Conservation (phyloP, 2,329 filamentous ascomycete species). For the Pseudomassariella vexata region DNA sequence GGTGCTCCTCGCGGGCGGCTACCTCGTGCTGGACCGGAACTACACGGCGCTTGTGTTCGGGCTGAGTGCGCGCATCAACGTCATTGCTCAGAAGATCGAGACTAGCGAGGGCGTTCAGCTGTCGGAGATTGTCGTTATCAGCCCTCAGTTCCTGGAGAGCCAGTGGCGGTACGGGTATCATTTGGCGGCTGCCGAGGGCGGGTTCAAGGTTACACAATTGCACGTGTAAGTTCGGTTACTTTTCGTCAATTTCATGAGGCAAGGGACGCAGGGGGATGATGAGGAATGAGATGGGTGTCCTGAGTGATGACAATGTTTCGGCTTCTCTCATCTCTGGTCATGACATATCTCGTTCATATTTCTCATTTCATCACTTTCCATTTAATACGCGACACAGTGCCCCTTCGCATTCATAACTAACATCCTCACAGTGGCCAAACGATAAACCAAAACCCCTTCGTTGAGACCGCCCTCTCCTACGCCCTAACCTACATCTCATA, state of each 20-base stretch:
- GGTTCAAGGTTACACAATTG: constrained; percentile 74
- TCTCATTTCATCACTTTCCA: too few species aligned
- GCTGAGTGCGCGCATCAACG: constrained; percentile 62
- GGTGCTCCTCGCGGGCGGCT: constrained; percentile 89
- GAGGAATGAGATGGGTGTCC: too few species aligned
- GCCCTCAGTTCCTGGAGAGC: constrained; percentile 84
- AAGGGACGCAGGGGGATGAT: background rate
- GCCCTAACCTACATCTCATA: constrained; percentile 72
- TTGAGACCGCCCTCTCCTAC: constrained; percentile 87
- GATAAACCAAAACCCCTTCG: constrained; percentile 67
- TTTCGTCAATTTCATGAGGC: constrained; percentile 1
- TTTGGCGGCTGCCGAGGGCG: constrained; percentile 64
- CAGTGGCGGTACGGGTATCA: constrained; percentile 84
- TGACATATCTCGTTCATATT: too few species aligned
- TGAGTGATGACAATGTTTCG: too few species aligned
- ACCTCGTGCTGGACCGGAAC: constrained; percentile 82
- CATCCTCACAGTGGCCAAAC: constrained; percentile 33
- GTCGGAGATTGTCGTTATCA: constrained; percentile 75
- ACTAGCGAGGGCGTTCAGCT: constrained; percentile 59
- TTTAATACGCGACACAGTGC: too few species aligned
- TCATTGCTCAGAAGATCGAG: constrained; percentile 51
- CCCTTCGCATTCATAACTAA: too few species aligned
- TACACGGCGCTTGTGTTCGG: constrained; percentile 74
- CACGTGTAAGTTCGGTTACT: constrained; percentile 58
- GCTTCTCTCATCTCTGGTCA: too few species aligned